Conservation (phyloP, 331 rosid species). For the Acacia concinna region DNA sequence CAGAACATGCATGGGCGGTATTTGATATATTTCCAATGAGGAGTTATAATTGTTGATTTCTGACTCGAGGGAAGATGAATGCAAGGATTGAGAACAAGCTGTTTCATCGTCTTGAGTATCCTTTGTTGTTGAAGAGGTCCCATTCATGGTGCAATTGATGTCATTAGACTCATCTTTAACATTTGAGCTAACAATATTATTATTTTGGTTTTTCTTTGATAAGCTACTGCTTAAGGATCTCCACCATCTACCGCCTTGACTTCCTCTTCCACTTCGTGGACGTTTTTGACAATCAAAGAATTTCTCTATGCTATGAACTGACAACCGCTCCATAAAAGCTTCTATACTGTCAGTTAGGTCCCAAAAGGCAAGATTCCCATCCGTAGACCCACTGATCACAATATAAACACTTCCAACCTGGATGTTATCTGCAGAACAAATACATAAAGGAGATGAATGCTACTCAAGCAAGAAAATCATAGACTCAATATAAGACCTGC, state of each 20-base stretch:
- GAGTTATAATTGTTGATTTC: conserved; percentile 42
- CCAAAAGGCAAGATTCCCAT: conserved; percentile 94
- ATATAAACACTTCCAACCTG: conserved; percentile 51
- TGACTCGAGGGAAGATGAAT: conserved; percentile 34
- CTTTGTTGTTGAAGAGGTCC: conserved; percentile 36
- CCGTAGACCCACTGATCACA: conserved; percentile 89
- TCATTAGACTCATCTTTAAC: conserved; percentile 28
- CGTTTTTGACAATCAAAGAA: conserved; percentile 76
- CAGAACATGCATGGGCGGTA: conserved; percentile 62
- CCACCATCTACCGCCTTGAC: conserved; percentile 98
- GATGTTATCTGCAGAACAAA: conserved; percentile 47
- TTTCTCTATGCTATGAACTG: conserved; percentile 53
- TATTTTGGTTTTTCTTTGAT: conserved; percentile 44
- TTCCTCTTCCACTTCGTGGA: conserved; percentile 93
- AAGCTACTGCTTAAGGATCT: conserved; percentile 58
- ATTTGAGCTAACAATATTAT: conserved; percentile 30
- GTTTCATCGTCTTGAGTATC: conserved; percentile 36
- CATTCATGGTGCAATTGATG: conserved; percentile 33
- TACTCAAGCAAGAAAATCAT: conserved; percentile 16
- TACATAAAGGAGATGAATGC: conserved; percentile 17
- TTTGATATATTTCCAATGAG: conserved; percentile 54
- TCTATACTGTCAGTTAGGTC: conserved; percentile 66
- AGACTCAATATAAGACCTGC: conserved; percentile 11
- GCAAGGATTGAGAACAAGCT: conserved; percentile 39
- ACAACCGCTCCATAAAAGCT: conserved; percentile 67